Conservation (phyloP, 2,329 filamentous ascomycete species). For the Zarea fungicola region DNA sequence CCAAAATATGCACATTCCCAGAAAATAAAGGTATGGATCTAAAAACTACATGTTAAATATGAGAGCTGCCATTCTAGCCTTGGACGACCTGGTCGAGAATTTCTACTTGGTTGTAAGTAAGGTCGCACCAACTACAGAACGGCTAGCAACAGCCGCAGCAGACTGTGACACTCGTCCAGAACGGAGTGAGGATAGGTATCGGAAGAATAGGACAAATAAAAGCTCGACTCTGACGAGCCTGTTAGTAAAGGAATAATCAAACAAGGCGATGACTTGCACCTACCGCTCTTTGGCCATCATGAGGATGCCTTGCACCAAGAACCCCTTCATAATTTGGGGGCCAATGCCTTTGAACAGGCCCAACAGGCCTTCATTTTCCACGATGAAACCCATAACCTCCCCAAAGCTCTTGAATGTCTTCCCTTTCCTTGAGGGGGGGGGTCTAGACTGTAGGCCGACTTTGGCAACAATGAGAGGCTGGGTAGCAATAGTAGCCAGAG, state of each 20-base stretch:
- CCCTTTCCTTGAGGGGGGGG: constrained; percentile 74
- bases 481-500: constrained; percentile 83
- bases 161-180: constrained; percentile 64
- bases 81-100: background rate
- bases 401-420: constrained; percentile 90
- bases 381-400: constrained; percentile 92
- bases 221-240: constrained; percentile 65
- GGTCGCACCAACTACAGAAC: constrained; percentile 9
- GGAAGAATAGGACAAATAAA: constrained; percentile 77
- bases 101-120: constrained; percentile 9
- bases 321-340: constrained; percentile 86
- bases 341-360: constrained; percentile 97
- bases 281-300: constrained; percentile 99
- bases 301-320: constrained; percentile 88
- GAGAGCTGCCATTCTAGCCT: background rate
- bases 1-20: background rate
- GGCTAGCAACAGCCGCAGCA: constrained; percentile 52
- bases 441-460: constrained; percentile 90
- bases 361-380: constrained; percentile 75
- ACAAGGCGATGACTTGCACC: constrained; percentile 18
- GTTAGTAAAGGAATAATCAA: constrained; percentile 16
- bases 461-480: constrained; percentile 97
- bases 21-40: too few species aligned
- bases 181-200: constrained; percentile 69
- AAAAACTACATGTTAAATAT: background rate